A percentile compares a stretch with the other conserved stretches of the same genome.
Evolutionary conservation across 1,139 yeast genomes (phyloP).

Genomic region (Magnusiomyces sp.): DNA sequence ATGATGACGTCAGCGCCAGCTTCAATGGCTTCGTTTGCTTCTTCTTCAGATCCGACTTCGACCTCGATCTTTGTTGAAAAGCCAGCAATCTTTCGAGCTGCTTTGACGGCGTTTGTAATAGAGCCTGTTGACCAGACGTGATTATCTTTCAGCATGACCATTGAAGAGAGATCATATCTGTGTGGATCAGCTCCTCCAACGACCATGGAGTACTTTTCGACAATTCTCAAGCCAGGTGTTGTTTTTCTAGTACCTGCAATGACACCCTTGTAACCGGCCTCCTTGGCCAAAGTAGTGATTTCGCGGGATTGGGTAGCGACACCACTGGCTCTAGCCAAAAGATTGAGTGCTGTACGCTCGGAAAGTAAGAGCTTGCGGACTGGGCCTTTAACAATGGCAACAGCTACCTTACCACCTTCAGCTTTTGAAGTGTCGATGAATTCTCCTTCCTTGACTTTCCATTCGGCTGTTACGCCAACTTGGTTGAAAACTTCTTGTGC

Average conservation of each 20-base stretch:
- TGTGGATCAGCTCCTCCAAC: constrained; percentile 95
- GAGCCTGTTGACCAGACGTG: constrained; percentile 91
- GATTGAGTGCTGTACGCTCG: constrained; percentile 78
- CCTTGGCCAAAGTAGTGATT: constrained; percentile 53
- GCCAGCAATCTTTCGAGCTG: constrained; percentile 77
- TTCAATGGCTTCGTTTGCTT: constrained; percentile 83
- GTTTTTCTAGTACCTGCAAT: constrained; percentile 98
- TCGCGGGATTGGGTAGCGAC: constrained; percentile 66
- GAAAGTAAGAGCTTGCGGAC: constrained; percentile 72
- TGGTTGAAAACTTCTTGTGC: constrained; percentile 79
- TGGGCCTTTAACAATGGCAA: constrained; percentile 73
- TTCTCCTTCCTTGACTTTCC: constrained; percentile 68
- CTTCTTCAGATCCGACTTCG: constrained; percentile 74
- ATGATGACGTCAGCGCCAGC: constrained; percentile 96
- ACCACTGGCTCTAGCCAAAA: constrained; percentile 78
- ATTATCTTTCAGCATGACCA: constrained; percentile 96
- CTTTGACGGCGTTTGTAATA: constrained; percentile 69
- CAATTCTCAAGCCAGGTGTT: constrained; percentile 84
- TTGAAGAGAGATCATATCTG: constrained; percentile 80
- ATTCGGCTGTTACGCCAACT: constrained; percentile 59
- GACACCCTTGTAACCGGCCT: constrained; percentile 67
- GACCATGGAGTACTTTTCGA: constrained; percentile 90
- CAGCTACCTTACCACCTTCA: constrained; percentile 49
- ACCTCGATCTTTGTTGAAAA: constrained; percentile 88
- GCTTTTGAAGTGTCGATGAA: constrained; percentile 38